Base-by-base conservation (phyloP, 2,329 filamentous ascomycete species). In the Paecilomyces niveus region DNA sequence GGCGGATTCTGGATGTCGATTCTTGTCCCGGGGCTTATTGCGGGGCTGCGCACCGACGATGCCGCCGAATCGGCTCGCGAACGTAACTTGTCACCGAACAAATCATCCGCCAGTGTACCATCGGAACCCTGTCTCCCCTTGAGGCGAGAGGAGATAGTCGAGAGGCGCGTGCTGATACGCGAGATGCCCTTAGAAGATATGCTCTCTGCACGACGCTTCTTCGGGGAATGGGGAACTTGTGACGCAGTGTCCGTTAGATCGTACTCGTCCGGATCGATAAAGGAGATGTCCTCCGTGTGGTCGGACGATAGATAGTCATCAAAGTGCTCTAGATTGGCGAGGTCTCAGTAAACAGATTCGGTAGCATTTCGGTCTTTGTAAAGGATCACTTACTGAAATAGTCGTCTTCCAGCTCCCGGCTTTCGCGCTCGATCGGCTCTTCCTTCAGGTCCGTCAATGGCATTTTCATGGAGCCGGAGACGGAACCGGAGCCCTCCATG, bases 391-490 rank as follows among this genome's bases (percentile, higher is more conserved):
- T 85, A 92, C 90, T 91, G 68, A 90, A 82, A 73, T 89, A 93
- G 67, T 86, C 81, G 67, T 81, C 76, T 59, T 82, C 79, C 29
- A 81, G 72, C 54, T 80, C 70, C 53, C 78, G 73, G 59, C 80
- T 78, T 59, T 81, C 89, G 57, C 82, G 83, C 71, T 92, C 89
- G 50, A 86, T 76, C 1, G 89, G 86, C 68, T 96, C 92, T 72
- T 97, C 92, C 68, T 92, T 84, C 21, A 97, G 89, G 67, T 94
- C 89, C 15, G 90, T 89, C 61, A 97, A 80, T 56, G 81, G 82
- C 60, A 84, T 82, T 74, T 90, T 90, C 66, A 81, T 80, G 0
- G 83, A 77, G 10, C 66, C 65, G 29, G 73, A 70, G 55, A 81
- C 79, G 0, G 83, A 77, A 7, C 66, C 65, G 32, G 73, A 70